Percentiles rank a stretch among this genome's conserved stretches.
Evolutionary conservation across 495 filamentous ascomycete species (phyloP).

Genomic region (Sporormia fimetaria): DNA sequence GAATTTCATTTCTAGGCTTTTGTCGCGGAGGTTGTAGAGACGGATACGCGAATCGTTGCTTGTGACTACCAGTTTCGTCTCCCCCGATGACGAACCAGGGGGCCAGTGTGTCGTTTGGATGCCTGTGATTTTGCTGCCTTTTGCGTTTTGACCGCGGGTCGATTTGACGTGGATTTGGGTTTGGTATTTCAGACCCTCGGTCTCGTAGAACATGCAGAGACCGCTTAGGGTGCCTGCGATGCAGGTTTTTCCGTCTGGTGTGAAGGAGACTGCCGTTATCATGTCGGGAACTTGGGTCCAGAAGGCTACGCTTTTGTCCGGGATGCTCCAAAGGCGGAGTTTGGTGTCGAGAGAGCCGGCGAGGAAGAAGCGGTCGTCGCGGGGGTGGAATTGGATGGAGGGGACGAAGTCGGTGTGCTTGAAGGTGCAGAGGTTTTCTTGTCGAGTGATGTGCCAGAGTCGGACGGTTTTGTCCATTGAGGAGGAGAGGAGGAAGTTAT

Average conservation of each 20-base stretch:
- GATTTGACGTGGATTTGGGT: constrained; percentile 84
- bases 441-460: constrained; percentile 79
- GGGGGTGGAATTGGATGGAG: constrained; percentile 86
- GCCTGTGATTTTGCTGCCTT: constrained; percentile 93
- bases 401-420: constrained; percentile 96
- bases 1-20: constrained; percentile 76
- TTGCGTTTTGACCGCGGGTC: constrained; percentile 81
- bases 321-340: constrained; percentile 90
- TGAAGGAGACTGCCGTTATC: constrained; percentile 87
- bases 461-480: constrained; percentile 98
- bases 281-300: constrained; percentile 73
- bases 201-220: constrained; percentile 85
- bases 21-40: constrained; percentile 76
- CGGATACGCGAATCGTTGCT: constrained; percentile 95
- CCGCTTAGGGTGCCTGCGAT: constrained; percentile 86
- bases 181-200: constrained; percentile 74
- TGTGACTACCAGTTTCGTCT: constrained; percentile 77
- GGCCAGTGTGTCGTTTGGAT: constrained; percentile 67
- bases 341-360: constrained; percentile 91
- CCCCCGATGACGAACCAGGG: constrained; percentile 49
- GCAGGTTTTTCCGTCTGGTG: constrained; percentile 78
- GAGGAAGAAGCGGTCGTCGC: constrained; percentile 92
- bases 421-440: constrained; percentile 88
- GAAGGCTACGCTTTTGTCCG: constrained; percentile 88
- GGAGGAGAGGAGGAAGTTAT: constrained; percentile 92